A percentile compares a stretch with the other conserved stretches of the same genome.
Conservation (phyloP, 2,329 filamentous ascomycete genomes). For the Pseudogymnoascus sp. region DNA sequence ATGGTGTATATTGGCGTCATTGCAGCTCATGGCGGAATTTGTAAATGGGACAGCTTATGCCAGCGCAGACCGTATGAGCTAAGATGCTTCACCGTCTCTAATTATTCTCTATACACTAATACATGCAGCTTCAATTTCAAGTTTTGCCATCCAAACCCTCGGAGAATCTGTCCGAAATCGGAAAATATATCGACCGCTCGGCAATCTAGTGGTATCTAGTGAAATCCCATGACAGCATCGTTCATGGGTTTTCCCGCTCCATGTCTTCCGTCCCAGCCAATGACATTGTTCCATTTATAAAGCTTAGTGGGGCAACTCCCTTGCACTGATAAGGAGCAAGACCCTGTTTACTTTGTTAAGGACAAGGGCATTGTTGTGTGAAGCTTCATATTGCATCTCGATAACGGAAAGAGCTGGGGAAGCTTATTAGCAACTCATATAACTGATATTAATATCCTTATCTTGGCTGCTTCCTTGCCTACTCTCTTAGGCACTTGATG, state of each 20-base stretch:
- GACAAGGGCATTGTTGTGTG: neutral
- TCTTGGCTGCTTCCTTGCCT: neutral
- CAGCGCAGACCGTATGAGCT: neutral
- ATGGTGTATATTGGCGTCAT: neutral
- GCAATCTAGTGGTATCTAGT: neutral
- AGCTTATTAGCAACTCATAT: constrained; percentile 7
- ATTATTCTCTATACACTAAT: neutral
- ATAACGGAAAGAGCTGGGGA: constrained; percentile 1
- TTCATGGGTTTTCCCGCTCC: constrained; percentile 1
- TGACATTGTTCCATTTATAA: neutral
- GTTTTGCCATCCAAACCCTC: neutral
- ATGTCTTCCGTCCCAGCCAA: neutral
- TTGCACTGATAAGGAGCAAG: constrained; percentile 6
- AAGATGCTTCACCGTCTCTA: neutral
- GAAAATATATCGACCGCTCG: constrained; percentile 7
- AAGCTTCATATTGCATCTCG: constrained; percentile 5
- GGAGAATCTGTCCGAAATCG: constrained; percentile 1
- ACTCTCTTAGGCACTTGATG: neutral
- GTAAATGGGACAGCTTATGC: neutral
- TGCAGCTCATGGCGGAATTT: neutral
- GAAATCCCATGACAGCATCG: constrained; percentile 2
- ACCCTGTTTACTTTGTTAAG: neutral
- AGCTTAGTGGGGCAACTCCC: neutral
- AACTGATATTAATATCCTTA: constrained; percentile 3
- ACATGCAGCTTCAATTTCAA: neutral